Evolutionary conservation across 805 yeast species (phyloP).

Genomic region (Ascoidea rubescens): DNA sequence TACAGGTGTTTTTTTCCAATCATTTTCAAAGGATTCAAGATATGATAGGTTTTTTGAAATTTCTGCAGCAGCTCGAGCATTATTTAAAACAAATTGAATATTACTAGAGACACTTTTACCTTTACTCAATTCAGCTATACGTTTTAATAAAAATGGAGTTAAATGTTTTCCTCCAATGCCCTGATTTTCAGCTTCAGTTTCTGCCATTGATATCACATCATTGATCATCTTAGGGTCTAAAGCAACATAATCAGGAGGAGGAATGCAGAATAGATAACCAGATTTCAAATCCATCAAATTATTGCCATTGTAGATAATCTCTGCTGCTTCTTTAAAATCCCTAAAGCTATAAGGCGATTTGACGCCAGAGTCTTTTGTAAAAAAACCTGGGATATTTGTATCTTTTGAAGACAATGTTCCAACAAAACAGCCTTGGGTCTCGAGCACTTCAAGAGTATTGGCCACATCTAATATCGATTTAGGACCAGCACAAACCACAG

Average conservation of each 20-base stretch:
- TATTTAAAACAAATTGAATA: slow-evolving; percentile 62
- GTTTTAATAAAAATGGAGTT: slow-evolving; percentile 63
- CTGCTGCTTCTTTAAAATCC: slow-evolving; percentile 46
- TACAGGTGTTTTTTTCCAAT: slow-evolving; percentile 1
- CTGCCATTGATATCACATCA: slow-evolving; percentile 43
- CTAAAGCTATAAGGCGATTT: slow-evolving; percentile 51
- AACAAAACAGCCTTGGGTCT: slow-evolving; percentile 84
- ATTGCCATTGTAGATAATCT: slow-evolving; percentile 34
- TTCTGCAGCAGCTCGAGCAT: slow-evolving; percentile 53
- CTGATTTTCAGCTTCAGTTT: slow-evolving; percentile 32
- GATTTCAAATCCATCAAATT: slow-evolving; percentile 35
- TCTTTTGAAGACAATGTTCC: slow-evolving; percentile 46
- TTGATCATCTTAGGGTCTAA: slow-evolving; percentile 38
- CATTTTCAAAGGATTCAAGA: slow-evolving; percentile 19
- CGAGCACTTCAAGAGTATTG: slow-evolving; percentile 73
- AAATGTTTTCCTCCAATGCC: slow-evolving; percentile 58
- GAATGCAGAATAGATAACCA: slow-evolving; percentile 73
- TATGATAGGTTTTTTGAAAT: slow-evolving; percentile 43
- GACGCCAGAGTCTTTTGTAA: slow-evolving; percentile 62
- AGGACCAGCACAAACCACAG: slow-evolving; percentile 90
- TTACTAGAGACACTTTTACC: slow-evolving; percentile 64
- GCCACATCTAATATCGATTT: slow-evolving; percentile 73
- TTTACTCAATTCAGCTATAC: slow-evolving; percentile 50
- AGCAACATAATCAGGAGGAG: slow-evolving; percentile 59
- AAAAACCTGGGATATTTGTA: slow-evolving; percentile 66